Evolutionary conservation across 106 monocot species (phyloP).

Genomic region (Agapanthus africanus): DNA sequence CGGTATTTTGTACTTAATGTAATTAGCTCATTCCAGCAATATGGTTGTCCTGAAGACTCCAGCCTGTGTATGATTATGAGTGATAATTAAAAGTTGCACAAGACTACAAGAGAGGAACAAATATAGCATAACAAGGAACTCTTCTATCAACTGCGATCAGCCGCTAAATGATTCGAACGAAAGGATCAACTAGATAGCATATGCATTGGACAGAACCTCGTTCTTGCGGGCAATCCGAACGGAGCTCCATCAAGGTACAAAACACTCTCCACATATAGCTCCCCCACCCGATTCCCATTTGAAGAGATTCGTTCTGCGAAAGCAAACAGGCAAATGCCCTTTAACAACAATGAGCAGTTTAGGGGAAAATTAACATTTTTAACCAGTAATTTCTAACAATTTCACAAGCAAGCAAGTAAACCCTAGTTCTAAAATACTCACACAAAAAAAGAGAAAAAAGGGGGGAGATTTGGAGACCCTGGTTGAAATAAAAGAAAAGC

Average conservation of each 20-base stretch:
- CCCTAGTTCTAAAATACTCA: too few relatives aligned
- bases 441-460: too few relatives aligned
- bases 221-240: constrained; percentile 66
- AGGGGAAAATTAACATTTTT: too few relatives aligned
- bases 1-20: constrained; percentile 86
- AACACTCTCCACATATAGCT: constrained; percentile 78
- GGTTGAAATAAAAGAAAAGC: too few relatives aligned
- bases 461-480: too few relatives aligned
- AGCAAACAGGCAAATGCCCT: constrained; percentile 2
- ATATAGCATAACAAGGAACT: background rate
- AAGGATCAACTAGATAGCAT: background rate
- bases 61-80: constrained; percentile 37
- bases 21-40: constrained; percentile 88
- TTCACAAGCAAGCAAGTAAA: too few relatives aligned
- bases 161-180: background rate
- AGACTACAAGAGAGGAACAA: constrained; percentile 1
- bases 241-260: constrained; percentile 73
- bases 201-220: constrained; percentile 29
- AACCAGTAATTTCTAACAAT: too few relatives aligned
- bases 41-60: constrained; percentile 65
- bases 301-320: constrained; percentile 16
- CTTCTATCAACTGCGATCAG: background rate
- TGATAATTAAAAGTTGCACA: background rate
- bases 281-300: constrained; percentile 24
- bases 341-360: background rate